A percentile compares a stretch with the other conserved stretches of the same genome.
phyloP scores from a whole-genome alignment of 495 filamentous ascomycete species.

The Aspergillus bertholletiae region DNA sequence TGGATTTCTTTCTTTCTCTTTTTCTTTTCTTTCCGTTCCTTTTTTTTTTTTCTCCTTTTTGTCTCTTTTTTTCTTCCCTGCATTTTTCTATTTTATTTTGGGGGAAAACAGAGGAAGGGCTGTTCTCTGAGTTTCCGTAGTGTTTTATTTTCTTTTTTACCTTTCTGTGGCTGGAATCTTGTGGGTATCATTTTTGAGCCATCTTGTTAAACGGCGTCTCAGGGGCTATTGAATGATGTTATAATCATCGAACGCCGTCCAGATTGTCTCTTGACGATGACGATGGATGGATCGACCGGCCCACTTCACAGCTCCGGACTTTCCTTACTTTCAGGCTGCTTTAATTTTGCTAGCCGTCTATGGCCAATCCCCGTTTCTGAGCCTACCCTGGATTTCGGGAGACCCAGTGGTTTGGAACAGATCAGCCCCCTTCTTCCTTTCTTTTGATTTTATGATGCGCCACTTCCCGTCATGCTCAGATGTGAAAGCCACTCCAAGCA shows the following conservation, averaged over 20 bases:
- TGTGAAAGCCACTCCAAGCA: neutral
- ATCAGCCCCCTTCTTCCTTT: constrained; percentile 11
- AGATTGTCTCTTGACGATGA: neutral
- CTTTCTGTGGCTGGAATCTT: neutral
- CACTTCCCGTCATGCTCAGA: constrained; percentile 14
- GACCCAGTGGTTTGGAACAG: constrained; percentile 21
- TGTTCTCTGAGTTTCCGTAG: no score
- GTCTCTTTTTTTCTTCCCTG: neutral
- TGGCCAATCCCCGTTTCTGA: constrained; percentile 8
- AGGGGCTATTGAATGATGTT: neutral
- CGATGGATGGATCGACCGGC: constrained; percentile 9
- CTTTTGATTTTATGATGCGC: constrained; percentile 10
- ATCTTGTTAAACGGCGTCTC: neutral
- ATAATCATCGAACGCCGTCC: neutral
- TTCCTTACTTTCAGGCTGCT: constrained; percentile 1
- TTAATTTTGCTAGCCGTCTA: neutral
- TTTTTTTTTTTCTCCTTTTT: neutral
- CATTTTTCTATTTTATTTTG: constrained; percentile 2
- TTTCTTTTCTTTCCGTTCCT: neutral
- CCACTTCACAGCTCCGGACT: constrained; percentile 2
- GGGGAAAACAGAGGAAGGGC: no score
- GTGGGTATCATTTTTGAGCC: neutral
- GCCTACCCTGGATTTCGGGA: constrained; percentile 19
- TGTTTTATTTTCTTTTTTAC: neutral
- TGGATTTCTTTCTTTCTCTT: neutral